These are phyloP conservation scores for Austroboletus novae-zelandiae DNA, from an alignment of 1,284 basidiomycete species.

Conservation along the genomic window DNA sequence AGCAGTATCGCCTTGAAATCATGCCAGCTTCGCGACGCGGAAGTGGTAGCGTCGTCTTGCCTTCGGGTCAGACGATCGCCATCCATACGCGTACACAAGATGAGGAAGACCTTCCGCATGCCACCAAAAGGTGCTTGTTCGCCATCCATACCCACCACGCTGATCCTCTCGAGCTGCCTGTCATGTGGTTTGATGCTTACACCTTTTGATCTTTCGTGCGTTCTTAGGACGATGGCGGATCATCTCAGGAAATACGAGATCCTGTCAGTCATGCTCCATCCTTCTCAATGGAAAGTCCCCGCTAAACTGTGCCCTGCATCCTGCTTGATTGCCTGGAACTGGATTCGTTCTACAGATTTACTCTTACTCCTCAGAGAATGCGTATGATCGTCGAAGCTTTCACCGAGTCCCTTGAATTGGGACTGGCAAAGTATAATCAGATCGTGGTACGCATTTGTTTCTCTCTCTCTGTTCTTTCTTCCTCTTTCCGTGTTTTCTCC, in stretches of 20 bases:
- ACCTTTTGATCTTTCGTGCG: background rate
- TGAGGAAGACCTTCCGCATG: constrained; percentile 82
- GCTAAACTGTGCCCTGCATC: constrained; percentile 10
- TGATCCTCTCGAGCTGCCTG: background rate
- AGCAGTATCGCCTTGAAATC: constrained; percentile 9
- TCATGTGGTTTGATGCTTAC: constrained; percentile 6
- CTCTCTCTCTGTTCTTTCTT: background rate
- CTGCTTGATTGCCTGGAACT: background rate
- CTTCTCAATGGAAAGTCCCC: background rate
- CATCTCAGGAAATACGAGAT: constrained; percentile 86
- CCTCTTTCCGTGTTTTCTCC: constrained; percentile 3
- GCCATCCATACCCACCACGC: background rate
- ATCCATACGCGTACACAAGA: constrained; percentile 53
- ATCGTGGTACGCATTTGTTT: constrained; percentile 70
- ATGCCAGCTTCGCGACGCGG: constrained; percentile 72
- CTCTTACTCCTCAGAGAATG: constrained; percentile 90
- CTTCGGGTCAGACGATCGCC: constrained; percentile 72
- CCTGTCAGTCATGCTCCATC: constrained; percentile 49
- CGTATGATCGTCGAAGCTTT: constrained; percentile 97
- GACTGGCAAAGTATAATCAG: constrained; percentile 81
- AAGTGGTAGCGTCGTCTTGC: constrained; percentile 69
- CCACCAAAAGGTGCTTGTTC: constrained; percentile 71
- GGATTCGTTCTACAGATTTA: constrained; percentile 52
- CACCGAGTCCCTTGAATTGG: constrained; percentile 87
- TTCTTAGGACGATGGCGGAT: constrained; percentile 78